Conservation (phyloP, 2,329 filamentous ascomycete genomes). For the Tolypocladium paradoxum region DNA sequence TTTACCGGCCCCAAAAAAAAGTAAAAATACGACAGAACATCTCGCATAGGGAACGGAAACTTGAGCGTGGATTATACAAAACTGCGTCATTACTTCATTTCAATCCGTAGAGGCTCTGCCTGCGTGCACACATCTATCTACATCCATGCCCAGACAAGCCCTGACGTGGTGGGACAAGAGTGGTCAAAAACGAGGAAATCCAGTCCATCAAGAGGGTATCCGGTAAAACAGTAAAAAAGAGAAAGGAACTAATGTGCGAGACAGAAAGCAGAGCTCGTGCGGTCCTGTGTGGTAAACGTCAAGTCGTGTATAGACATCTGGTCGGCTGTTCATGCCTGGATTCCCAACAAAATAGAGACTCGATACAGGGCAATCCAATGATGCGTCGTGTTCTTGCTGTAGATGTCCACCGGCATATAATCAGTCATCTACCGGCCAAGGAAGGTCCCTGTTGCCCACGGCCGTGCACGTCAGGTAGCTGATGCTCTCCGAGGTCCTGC, state of each 20-base stretch:
- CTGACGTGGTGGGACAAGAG: not conserved
- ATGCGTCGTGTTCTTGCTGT: not conserved
- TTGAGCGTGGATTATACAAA: not conserved
- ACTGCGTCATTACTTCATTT: not conserved
- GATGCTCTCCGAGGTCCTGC: conserved; percentile 29
- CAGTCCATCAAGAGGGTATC: not conserved
- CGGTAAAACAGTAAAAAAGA: not conserved
- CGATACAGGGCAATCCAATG: not conserved
- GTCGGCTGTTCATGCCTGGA: not conserved
- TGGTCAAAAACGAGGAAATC: not conserved
- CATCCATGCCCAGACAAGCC: not conserved
- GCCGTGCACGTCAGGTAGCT: conserved; percentile 41
- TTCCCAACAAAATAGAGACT: not conserved
- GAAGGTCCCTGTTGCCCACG: conserved; percentile 37
- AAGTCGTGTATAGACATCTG: not conserved
- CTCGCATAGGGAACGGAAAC: not conserved
- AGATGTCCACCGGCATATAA: not conserved
- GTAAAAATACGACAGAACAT: too few relatives aligned
- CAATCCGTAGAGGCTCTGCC: not conserved
- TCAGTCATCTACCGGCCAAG: conserved; percentile 33
- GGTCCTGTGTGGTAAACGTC: not conserved
- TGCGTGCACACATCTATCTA: not conserved
- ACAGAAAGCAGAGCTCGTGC: too few relatives aligned
- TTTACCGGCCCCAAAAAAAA: too few relatives aligned
- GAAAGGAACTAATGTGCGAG: not conserved